phyloP scores from a whole-genome alignment of 495 filamentous ascomycete genomes.

The Umbilicaria muhlenbergii region DNA sequence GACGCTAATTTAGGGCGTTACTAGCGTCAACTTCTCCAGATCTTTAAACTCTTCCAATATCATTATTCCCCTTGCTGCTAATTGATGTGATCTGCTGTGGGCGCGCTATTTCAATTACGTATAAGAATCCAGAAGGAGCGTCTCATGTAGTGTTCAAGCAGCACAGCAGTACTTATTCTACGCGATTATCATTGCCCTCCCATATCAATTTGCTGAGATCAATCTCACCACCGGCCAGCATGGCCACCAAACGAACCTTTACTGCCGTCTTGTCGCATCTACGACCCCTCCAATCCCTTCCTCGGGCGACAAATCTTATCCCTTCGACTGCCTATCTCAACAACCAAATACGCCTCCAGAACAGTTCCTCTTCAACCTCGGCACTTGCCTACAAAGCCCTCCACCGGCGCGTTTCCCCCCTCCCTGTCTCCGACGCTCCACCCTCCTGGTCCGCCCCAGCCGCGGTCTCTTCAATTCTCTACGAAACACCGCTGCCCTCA shows the following conservation, averaged over 20 bases:
- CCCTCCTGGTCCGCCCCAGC: slow-evolving; percentile 86
- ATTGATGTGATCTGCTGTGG: too few species aligned
- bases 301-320: slow-evolving; percentile 1
- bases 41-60: too few species aligned
- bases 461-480: slow-evolving; percentile 94
- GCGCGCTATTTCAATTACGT: too few species aligned
- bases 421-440: slow-evolving; percentile 59
- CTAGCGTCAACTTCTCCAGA: too few species aligned
- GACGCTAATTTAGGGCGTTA: too few species aligned
- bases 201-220: too few species aligned
- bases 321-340: slow-evolving; percentile 6
- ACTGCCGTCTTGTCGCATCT: slow-evolving; percentile 4
- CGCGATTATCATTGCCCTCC: too few species aligned
- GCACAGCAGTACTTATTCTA: too few species aligned
- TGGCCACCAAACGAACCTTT: slow-evolving; percentile 11
- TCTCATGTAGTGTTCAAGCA: too few species aligned
- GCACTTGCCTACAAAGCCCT: slow-evolving; percentile 96
- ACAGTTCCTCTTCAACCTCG: slow-evolving; percentile 58
- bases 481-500: slow-evolving; percentile 85
- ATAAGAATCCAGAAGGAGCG: too few species aligned
- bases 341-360: background rate
- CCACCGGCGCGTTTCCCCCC: slow-evolving; percentile 68
- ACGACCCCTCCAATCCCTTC: slow-evolving; percentile 2
- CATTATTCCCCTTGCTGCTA: too few species aligned
- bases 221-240: background rate